Evolutionary conservation across 345 rosid genomes (phyloP).

Genomic region (Punica granatum): DNA sequence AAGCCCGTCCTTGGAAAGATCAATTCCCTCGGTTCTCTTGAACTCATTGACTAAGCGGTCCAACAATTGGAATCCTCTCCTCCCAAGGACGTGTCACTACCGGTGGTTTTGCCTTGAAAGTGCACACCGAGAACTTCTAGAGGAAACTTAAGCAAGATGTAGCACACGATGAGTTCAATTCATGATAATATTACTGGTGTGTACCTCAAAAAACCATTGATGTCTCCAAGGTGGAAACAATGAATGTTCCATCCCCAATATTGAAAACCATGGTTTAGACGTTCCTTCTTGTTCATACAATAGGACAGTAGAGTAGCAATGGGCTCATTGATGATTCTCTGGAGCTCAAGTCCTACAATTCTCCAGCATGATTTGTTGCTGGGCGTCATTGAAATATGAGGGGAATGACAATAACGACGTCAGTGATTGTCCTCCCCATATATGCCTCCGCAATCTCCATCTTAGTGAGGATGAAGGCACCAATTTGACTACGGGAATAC

Average conservation of each 20-base stretch:
- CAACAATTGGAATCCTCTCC: too few relatives aligned
- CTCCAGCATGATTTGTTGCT: slow-evolving; percentile 35
- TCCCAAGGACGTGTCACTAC: too few relatives aligned
- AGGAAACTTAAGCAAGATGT: too few relatives aligned
- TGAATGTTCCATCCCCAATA: slow-evolving; percentile 32
- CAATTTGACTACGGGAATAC: slow-evolving; percentile 30
- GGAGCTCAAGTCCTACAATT: slow-evolving; percentile 28
- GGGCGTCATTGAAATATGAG: slow-evolving; percentile 35
- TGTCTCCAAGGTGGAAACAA: slow-evolving; percentile 25
- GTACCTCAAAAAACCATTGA: too few relatives aligned
- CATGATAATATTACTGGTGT: too few relatives aligned
- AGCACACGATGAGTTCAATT: too few relatives aligned
- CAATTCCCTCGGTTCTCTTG: too few relatives aligned
- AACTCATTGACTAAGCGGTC: too few relatives aligned
- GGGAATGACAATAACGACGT: slow-evolving; percentile 30
- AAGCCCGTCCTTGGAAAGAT: too few relatives aligned
- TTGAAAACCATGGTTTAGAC: slow-evolving; percentile 32
- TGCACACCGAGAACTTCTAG: too few relatives aligned
- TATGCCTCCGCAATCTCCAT: slow-evolving; percentile 32
- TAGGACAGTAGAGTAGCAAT: slow-evolving; percentile 33
- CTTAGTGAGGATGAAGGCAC: slow-evolving; percentile 26
- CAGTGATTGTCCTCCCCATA: slow-evolving; percentile 21
- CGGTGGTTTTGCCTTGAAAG: too few relatives aligned
- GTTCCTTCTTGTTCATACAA: slow-evolving; percentile 32
- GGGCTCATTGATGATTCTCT: slow-evolving; percentile 33